Conservation (phyloP, 345 rosid genomes). For the Eutrema heterophyllum region DNA sequence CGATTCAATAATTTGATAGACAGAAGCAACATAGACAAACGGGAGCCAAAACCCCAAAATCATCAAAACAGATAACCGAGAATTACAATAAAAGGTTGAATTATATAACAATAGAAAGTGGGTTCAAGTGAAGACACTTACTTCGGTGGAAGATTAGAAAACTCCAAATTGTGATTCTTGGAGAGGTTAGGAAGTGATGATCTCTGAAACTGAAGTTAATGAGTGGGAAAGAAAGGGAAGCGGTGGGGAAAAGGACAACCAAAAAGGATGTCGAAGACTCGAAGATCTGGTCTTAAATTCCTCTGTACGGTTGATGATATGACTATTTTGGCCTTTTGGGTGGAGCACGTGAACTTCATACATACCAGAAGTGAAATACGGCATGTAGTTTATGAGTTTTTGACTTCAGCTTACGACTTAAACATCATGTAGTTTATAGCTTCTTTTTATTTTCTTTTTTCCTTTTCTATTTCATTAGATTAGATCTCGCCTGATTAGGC, state of each 20-base stretch:
- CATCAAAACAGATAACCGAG: neutral
- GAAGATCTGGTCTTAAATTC: neutral
- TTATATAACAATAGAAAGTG: neutral
- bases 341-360: constrained; percentile 4
- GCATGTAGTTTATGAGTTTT: neutral
- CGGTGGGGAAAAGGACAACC: constrained; percentile 7
- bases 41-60: neutral
- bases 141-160: constrained; percentile 1
- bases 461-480: too few species aligned
- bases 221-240: neutral
- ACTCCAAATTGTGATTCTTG: neutral
- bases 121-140: neutral
- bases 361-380: neutral
- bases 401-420: neutral
- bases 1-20: neutral
- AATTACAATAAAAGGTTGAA: neutral
- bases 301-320: neutral
- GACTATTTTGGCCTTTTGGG: neutral
- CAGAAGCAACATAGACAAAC: neutral
- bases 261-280: neutral
- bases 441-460: neutral
- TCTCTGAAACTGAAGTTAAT: neutral
- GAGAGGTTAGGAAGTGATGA: neutral
- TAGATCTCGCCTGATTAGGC: too few species aligned
- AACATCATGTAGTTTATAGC: neutral